Percentiles rank a stretch among this genome's conserved stretches.
These are phyloP conservation scores for Ormosia semicastrata DNA, from an alignment of 306 rosid species.

Conservation along the genomic window DNA sequence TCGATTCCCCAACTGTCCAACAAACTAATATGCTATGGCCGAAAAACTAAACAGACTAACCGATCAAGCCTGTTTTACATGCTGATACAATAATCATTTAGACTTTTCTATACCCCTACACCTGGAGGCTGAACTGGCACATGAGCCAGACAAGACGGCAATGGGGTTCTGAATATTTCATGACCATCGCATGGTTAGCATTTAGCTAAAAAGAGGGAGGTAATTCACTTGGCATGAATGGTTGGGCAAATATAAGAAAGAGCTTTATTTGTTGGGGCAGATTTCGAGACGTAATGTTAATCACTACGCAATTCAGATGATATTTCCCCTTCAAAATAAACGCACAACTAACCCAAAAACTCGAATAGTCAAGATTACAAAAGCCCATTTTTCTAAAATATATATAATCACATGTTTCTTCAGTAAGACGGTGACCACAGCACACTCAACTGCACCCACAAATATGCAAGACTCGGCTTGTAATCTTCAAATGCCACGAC, in stretches of 20 bases:
- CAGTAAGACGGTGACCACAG: neutral
- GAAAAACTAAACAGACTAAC: no score
- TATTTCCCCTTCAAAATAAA: neutral
- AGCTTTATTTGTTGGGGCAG: neutral
- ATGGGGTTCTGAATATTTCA: neutral
- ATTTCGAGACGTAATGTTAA: neutral
- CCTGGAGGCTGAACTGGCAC: neutral
- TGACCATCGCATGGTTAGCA: neutral
- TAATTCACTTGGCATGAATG: neutral
- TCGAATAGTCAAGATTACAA: neutral
- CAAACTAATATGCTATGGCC: neutral
- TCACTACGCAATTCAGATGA: neutral
- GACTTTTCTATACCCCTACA: neutral
- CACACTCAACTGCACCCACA: neutral
- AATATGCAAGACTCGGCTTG: neutral
- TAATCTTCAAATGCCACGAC: neutral
- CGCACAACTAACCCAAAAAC: neutral
- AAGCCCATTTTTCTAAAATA: neutral
- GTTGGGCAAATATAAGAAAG: neutral
- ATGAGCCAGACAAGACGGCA: neutral
- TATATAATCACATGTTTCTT: neutral
- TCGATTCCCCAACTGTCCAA: no score
- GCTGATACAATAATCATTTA: neutral
- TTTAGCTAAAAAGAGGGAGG: neutral
- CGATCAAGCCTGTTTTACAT: neutral